A percentile compares a stretch with the other conserved stretches of the same genome.
These are phyloP conservation scores for Chrysanthemum seticuspe DNA, from an alignment of 129 eudicot species.

Conservation along the genomic window DNA sequence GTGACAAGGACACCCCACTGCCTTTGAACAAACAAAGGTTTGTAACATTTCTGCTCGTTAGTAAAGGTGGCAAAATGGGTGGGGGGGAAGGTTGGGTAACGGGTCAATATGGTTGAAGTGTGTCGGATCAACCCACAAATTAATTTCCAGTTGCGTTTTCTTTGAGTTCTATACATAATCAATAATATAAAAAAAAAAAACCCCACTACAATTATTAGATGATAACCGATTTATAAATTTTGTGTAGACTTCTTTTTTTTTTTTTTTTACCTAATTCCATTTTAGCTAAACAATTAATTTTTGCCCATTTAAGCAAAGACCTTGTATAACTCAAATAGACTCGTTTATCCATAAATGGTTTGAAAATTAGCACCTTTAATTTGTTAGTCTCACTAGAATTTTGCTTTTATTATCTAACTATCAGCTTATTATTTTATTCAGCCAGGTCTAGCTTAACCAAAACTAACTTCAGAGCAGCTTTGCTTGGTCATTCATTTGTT, in stretches of 20 bases:
- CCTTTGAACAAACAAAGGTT: neutral
- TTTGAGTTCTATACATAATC: neutral
- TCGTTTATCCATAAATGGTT: neutral
- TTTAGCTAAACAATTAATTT: neutral
- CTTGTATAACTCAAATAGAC: neutral
- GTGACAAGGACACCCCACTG: neutral
- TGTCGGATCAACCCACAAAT: neutral
- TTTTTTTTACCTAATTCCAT: neutral
- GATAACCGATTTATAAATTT: neutral
- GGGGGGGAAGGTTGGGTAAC: neutral
- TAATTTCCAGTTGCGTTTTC: neutral
- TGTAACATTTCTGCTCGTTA: neutral
- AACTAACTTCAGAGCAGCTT: neutral
- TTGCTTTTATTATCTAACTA: neutral
- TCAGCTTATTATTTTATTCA: neutral
- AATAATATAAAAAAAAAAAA: neutral
- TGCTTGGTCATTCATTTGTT: conserved; percentile 8
- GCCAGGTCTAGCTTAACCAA: neutral
- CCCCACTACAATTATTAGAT: too few relatives aligned
- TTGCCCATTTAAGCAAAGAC: neutral
- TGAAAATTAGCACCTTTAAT: neutral
- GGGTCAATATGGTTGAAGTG: neutral
- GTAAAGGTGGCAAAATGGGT: neutral
- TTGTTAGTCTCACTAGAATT: neutral
- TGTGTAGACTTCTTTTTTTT: neutral